These are phyloP conservation scores for Eucalyptus sp. DNA, from an alignment of 345 rosid genomes.

Conservation along the genomic window DNA sequence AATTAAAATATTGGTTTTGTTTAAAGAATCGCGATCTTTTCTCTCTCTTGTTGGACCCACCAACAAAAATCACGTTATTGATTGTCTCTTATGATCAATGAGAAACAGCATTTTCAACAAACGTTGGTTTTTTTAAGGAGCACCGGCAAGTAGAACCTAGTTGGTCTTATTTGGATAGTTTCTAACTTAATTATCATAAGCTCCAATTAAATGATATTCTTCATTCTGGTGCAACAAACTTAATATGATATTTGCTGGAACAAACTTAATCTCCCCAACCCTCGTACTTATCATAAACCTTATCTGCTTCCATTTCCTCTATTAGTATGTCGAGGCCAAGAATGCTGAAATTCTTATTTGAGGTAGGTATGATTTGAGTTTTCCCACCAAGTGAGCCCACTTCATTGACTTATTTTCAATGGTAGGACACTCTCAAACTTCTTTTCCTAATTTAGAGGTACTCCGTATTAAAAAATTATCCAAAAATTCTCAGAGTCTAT, in stretches of 20 bases:
- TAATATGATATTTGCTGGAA: accelerated
- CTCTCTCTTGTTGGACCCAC: not conserved
- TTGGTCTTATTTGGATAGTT: not conserved
- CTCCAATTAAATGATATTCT: not conserved
- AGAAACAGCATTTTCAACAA: not conserved
- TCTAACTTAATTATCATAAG: not conserved
- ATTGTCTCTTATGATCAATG: not conserved
- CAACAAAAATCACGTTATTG: not conserved
- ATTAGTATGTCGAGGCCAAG: not conserved
- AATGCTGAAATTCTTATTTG: not conserved
- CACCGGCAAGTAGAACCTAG: not conserved
- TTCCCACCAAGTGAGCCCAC: not conserved
- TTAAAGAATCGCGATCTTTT: not conserved
- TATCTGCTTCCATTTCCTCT: not conserved
- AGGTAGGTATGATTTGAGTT: not conserved
- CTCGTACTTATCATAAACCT: not conserved
- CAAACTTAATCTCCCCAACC: not conserved
- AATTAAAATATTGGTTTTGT: not conserved
- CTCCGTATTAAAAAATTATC: not conserved
- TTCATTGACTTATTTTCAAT: not conserved
- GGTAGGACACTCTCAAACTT: not conserved
- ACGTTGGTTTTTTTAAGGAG: not conserved
- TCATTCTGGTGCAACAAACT: not conserved
- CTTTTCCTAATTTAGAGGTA: not conserved
- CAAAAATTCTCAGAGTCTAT: not conserved